Conservation (phyloP, 2,329 filamentous ascomycete genomes). For the Clonostachys rhizophaga region DNA sequence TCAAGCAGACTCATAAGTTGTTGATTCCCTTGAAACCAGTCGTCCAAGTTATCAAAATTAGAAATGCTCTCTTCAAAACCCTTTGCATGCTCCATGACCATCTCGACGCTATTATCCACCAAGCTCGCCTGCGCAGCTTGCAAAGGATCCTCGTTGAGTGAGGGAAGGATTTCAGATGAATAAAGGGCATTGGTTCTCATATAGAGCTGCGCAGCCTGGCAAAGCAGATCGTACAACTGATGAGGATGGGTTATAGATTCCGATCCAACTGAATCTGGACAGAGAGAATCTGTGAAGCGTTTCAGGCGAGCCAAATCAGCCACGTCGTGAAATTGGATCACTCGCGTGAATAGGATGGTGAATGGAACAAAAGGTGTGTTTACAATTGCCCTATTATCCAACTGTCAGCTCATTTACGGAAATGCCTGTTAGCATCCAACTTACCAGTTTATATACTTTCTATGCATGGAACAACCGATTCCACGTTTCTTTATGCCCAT, state of each 20-base stretch:
- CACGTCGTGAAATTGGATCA: slow-evolving; percentile 10
- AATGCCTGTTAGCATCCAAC: background rate
- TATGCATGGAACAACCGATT: slow-evolving; percentile 15
- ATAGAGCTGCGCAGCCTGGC: slow-evolving; percentile 20
- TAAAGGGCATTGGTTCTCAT: slow-evolving; percentile 5
- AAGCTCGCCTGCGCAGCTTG: background rate
- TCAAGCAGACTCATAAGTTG: slow-evolving; percentile 12
- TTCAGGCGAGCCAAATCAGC: slow-evolving; percentile 11
- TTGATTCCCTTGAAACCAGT: slow-evolving; percentile 17
- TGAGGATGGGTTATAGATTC: slow-evolving; percentile 20
- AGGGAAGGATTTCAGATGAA: too few species aligned
- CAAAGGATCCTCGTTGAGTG: background rate
- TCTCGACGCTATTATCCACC: background rate
- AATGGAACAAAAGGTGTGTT: slow-evolving; percentile 29
- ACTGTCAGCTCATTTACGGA: background rate
- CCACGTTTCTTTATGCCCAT: slow-evolving; percentile 12
- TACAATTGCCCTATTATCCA: slow-evolving; percentile 20
- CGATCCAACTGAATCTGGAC: slow-evolving; percentile 3
- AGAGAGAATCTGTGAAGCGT: slow-evolving; percentile 21
- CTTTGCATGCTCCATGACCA: background rate
- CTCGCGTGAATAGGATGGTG: slow-evolving; percentile 24
- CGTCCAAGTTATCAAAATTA: slow-evolving; percentile 4
- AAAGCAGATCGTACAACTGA: slow-evolving; percentile 24
- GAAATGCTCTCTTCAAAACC: background rate
- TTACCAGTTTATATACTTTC: slow-evolving; percentile 28